A percentile compares a stretch with the other conserved stretches of the same genome.
Evolutionary conservation across 225 moss, liverwort and hornwort genomes (phyloP).

Genomic region (Bryoerythrophyllum caledonicum): DNA sequence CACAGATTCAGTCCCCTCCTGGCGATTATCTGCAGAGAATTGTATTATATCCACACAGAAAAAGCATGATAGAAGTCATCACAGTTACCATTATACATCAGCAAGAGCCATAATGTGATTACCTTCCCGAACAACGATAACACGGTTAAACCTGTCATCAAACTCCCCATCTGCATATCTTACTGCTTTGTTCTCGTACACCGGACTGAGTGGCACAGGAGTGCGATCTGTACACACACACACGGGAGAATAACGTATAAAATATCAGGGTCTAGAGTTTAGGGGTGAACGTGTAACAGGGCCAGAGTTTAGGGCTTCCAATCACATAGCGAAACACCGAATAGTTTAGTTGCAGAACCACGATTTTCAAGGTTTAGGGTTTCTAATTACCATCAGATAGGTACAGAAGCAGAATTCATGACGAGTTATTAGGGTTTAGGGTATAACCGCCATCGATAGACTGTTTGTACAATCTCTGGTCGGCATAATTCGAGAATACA

Average conservation of each 20-base stretch:
- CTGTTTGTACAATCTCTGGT: constrained; percentile 87
- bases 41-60: background rate
- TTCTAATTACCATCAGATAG: background rate
- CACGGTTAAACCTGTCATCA: constrained; percentile 53
- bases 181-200: constrained; percentile 58
- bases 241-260: background rate
- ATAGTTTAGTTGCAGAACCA: too few species aligned
- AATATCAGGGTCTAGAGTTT: background rate
- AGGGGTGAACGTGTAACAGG: background rate
- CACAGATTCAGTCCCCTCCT: constrained; percentile 58
- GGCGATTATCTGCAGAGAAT: constrained; percentile 52
- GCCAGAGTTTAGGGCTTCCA: too few species aligned
- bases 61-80: too few species aligned
- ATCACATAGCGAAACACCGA: too few species aligned
- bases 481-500: constrained; percentile 82
- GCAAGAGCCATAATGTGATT: background rate
- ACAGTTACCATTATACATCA: background rate
- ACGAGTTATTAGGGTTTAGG: background rate
- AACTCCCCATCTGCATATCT: constrained; percentile 77
- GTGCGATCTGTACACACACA: constrained; percentile 59
- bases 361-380: background rate
- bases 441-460: constrained; percentile 59
- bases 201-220: constrained; percentile 67
- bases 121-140: constrained; percentile 88
- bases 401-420: constrained; percentile 15